Evolutionary conservation across 1,284 basidiomycete genomes (phyloP).

Genomic region (Ceratobasidium papillatum): DNA sequence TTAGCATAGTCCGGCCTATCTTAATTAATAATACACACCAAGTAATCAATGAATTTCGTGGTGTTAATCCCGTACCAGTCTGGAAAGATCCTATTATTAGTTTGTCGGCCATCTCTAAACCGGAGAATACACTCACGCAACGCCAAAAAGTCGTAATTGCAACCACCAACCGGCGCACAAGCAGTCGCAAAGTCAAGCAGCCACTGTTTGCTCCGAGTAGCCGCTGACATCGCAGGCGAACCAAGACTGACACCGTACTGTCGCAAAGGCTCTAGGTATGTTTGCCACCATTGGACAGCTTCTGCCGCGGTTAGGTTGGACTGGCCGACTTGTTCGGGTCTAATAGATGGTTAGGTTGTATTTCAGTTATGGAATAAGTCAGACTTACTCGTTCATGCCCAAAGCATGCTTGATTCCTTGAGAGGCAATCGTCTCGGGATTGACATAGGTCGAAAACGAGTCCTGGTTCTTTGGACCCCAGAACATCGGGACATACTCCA

Average conservation of each 20-base stretch:
- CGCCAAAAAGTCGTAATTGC: constrained; percentile 58
- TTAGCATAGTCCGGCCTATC: background rate
- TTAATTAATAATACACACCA: constrained; percentile 51
- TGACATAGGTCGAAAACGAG: constrained; percentile 50
- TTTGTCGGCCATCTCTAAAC: background rate
- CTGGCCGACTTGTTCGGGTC: constrained; percentile 36
- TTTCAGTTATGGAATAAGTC: background rate
- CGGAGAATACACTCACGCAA: constrained; percentile 50
- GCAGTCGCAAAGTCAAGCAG: constrained; percentile 54
- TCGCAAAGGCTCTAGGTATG: constrained; percentile 46
- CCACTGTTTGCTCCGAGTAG: constrained; percentile 56
- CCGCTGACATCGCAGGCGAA: constrained; percentile 56
- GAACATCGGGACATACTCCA: constrained; percentile 54
- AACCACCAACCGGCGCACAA: constrained; percentile 53
- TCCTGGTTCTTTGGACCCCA: constrained; percentile 52
- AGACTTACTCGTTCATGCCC: constrained; percentile 52
- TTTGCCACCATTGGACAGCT: constrained; percentile 49
- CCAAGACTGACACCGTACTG: constrained; percentile 53
- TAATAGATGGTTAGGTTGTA: background rate
- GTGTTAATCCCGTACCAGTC: constrained; percentile 68
- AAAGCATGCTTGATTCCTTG: constrained; percentile 50
- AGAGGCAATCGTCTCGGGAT: constrained; percentile 48
- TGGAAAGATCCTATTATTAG: background rate
- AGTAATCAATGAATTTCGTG: constrained; percentile 61
- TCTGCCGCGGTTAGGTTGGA: constrained; percentile 43